A percentile compares a stretch with the other conserved stretches of the same genome.
Evolutionary conservation across 106 monocot species (phyloP).

Genomic region (Gastrodia elata): DNA sequence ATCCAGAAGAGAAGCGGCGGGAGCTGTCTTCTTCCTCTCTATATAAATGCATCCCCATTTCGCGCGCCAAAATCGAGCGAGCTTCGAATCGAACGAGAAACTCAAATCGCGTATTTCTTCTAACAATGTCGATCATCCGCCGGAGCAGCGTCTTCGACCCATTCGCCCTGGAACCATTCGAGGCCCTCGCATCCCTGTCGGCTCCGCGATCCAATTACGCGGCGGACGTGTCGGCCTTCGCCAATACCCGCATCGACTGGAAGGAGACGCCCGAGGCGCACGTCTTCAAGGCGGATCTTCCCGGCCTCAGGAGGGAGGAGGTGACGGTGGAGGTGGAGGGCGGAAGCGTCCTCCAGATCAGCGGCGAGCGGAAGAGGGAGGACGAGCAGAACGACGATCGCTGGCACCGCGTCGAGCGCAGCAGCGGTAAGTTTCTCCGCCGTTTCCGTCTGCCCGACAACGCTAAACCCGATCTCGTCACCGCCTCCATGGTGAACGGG

Average conservation of each 20-base stretch:
- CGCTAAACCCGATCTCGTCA: neutral
- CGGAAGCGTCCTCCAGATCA: neutral
- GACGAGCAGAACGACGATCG: neutral
- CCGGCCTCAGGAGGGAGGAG: neutral
- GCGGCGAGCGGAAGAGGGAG: neutral
- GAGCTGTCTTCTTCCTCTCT: no score
- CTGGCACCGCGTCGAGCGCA: neutral
- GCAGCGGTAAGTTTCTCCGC: neutral
- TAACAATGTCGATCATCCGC: no score
- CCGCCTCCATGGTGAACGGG: neutral
- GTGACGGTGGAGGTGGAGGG: neutral
- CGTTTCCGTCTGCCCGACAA: neutral
- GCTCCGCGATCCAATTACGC: neutral
- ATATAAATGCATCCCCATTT: no score
- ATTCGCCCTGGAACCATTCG: neutral
- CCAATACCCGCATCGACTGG: neutral
- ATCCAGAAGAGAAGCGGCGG: no score
- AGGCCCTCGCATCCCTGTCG: neutral
- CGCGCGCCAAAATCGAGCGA: no score
- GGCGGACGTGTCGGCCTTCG: neutral
- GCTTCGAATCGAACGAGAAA: no score
- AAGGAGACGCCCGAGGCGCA: neutral
- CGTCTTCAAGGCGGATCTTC: neutral
- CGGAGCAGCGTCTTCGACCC: no score
- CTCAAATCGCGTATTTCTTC: no score